Base-by-base conservation (phyloP, 305 asterid species). In the Salvia sclarea region DNA sequence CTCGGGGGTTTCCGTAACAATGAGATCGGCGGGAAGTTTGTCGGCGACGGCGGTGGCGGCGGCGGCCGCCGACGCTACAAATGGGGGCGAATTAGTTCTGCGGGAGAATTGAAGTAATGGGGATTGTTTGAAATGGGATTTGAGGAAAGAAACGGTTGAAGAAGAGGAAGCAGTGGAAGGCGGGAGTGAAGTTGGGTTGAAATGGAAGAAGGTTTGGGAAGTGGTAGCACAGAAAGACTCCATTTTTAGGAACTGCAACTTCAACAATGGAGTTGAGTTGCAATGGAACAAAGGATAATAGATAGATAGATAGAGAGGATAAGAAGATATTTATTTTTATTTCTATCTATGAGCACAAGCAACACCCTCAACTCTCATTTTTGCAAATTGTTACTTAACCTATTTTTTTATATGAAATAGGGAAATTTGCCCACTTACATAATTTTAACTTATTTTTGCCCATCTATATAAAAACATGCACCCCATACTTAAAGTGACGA, bases 11-110 rank as follows among this genome's bases (percentile, higher is more conserved):
- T 88, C 90, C 5, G 90, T 82, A 49, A 92, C 88, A 50, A 80
- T 77, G 41, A 92, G 71, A 72, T 85, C 96, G 76, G 94, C 96
- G 0, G 97, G 97, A 50, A 92, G 97, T 58, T 83, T 86, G 37
- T 92, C 97, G 37, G 67, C 21, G 60, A 71, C 75, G 47, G 82
- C 35, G 45, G 72, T 85, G 11, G 85, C 62, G 10, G 84, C 28
- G 18, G 88, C 73, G 47, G 85, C 82, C 18, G 85, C 87, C 7
- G 78, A 79, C 2, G 85, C 85, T 35, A 59, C 69, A 35, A 86
- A 76, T 48, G 65, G 71, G 58, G 68, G 17, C 58, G 70, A 74
- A 30, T n/a, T 18, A 10, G 65, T 2, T 17, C 55, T 48, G 33
- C 31, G 76, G 70, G 55, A 60, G 68, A 78, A 81, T 61, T 83